Conservation (phyloP, 257 asterid genomes). For the Perilla frutescens region DNA sequence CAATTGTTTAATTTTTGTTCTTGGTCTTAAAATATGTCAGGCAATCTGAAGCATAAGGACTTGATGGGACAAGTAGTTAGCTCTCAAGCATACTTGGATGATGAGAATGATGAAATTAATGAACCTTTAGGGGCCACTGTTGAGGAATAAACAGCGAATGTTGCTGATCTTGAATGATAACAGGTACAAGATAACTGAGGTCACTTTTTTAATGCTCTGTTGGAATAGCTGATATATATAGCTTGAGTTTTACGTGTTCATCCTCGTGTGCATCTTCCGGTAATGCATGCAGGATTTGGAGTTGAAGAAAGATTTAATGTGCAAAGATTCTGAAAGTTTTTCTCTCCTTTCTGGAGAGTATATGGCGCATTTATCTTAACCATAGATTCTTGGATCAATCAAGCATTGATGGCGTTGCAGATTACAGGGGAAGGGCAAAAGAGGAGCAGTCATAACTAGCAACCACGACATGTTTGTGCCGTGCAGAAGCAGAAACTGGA, state of each 20-base stretch:
- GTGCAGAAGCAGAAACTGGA: background rate
- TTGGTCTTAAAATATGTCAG: conserved; percentile 47
- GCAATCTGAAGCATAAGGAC: conserved; percentile 88
- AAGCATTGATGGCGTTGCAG: too few relatives aligned
- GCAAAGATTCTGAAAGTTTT: background rate
- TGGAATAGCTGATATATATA: conserved; percentile 21
- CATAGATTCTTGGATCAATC: background rate
- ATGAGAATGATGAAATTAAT: conserved; percentile 44
- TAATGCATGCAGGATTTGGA: background rate
- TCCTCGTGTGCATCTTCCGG: too few relatives aligned
- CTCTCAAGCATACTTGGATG: conserved; percentile 84
- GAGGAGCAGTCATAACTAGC: too few relatives aligned
- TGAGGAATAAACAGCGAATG: conserved; percentile 36
- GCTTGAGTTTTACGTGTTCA: too few relatives aligned
- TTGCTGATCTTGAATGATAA: conserved; percentile 28
- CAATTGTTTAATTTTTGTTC: conserved; percentile 10
- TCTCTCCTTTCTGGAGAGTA: background rate
- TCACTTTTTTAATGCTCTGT: background rate
- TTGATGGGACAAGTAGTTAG: conserved; percentile 82
- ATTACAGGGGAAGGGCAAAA: too few relatives aligned
- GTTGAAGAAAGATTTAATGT: background rate
- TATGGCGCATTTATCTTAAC: background rate
- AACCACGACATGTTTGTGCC: too few relatives aligned
- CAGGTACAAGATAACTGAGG: background rate
- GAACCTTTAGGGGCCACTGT: conserved; percentile 38